phyloP scores from a whole-genome alignment of 2,329 filamentous ascomycete species.

The Fusarium palustre region DNA sequence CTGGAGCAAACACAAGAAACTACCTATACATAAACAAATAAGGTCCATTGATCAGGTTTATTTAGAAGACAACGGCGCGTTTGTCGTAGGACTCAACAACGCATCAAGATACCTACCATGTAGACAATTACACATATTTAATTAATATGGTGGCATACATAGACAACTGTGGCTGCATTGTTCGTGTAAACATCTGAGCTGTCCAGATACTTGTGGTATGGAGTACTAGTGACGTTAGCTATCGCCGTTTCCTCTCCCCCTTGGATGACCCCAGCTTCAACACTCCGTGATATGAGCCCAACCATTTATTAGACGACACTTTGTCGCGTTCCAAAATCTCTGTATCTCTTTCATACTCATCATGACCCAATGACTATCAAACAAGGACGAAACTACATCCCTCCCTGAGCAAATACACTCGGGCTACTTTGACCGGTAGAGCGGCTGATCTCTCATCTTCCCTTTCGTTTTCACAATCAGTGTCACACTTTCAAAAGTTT shows the following conservation, averaged over 20 bases:
- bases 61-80: constrained; percentile 5
- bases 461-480: constrained; percentile 22
- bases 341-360: constrained; percentile 8
- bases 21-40: constrained; percentile 13
- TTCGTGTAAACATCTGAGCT: constrained; percentile 33
- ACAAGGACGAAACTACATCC: constrained; percentile 32
- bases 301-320: constrained; percentile 9
- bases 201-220: neutral
- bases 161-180: constrained; percentile 21
- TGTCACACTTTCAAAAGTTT: constrained; percentile 32
- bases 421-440: neutral
- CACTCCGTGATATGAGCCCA: constrained; percentile 10
- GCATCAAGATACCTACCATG: neutral
- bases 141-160: neutral
- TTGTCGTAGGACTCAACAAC: constrained; percentile 13
- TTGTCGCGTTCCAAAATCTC: constrained; percentile 11
- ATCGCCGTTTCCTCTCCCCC: constrained; percentile 14
- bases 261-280: constrained; percentile 25
- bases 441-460: constrained; percentile 10
- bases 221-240: constrained; percentile 1
- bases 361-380: constrained; percentile 11
- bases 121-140: neutral
- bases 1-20: constrained; percentile 28
- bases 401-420: constrained; percentile 19
- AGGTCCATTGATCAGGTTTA: constrained; percentile 10